Evolutionary conservation across 75 land plant species (phyloP).

Genomic region (Pseudotsuga menziesii): DNA sequence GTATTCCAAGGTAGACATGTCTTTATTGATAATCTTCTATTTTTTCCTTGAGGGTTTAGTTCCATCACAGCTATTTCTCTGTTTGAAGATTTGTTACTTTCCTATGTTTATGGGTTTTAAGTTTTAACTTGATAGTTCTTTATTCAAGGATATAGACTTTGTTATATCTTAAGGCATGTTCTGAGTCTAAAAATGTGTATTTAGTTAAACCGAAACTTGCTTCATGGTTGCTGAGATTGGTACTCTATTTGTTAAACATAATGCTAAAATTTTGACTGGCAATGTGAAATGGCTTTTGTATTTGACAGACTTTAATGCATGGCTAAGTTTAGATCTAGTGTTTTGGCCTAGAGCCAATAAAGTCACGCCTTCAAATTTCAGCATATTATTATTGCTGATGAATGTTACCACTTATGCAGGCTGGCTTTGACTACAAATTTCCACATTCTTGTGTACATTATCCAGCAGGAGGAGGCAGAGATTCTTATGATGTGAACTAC

Average conservation of each 20-base stretch:
- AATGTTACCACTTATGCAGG: not conserved
- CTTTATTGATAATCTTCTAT: no score
- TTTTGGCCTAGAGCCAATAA: not conserved
- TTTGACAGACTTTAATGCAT: not conserved
- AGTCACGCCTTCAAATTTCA: not conserved
- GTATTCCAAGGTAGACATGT: no score
- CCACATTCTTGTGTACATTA: constrained; percentile 6
- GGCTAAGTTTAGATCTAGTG: not conserved
- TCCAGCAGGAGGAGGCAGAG: constrained; percentile 11
- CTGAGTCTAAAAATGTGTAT: not conserved
- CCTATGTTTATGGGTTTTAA: not conserved
- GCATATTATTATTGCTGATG: not conserved
- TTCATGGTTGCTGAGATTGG: not conserved
- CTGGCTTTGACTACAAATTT: not conserved
- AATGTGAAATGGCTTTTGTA: not conserved
- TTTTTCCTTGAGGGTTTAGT: no score
- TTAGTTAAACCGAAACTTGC: not conserved
- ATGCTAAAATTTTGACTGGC: not conserved
- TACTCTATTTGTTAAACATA: not conserved
- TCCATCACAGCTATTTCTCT: not conserved
- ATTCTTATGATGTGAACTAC: not conserved
- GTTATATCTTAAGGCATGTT: not conserved
- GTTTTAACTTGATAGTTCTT: not conserved
- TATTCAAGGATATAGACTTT: not conserved
- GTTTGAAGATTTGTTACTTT: not conserved